Evolutionary conservation across 768 basidiomycete genomes (phyloP), one percentile per base, ranked within the genome.

Genomic region (Suillus cothurnatus): DNA sequence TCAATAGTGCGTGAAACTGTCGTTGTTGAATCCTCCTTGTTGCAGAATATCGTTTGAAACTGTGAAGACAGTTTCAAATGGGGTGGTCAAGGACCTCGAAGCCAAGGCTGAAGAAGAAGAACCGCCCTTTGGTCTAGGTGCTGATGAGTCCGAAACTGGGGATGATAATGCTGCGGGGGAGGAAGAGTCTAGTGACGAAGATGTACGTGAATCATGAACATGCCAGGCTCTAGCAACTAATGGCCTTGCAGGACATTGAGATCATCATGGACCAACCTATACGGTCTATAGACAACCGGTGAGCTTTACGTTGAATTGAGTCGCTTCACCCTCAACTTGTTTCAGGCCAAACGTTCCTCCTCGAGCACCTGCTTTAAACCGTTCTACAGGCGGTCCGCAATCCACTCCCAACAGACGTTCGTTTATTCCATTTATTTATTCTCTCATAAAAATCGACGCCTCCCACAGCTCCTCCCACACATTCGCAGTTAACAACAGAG

Each of bases 221-320:
- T 65, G 41, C 2, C 11, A 53, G 34, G 15, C 38, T 58, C 47
- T n/a, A 19, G 31, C 36, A 41, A 45, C 53, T 70, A 58, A 73
- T 49, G 19, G 28, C 62, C 47, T 41, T 38, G 63, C 31, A 94
- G 90, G 89, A 97, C 74, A 83, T 97, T 67, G 95, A 97, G 80
- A 92, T 97, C 69, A 94, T 97, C 62, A 90, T 94, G 87, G 93
- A 97, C 71, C 88, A 88, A 3, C 81, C 88, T 11, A 76, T 86
- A 21, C 88, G 88, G 63, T 90, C 88, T 6, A 78, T 92, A 23
- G 92, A 94, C 78, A 86, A 94, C 71, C 84, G 92, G 90, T 90
- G 73, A 61, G 80, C 11, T 59, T 12, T 62, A 66, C 68, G 43
- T 26, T 8, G 23, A 59, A 39, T 41, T 5, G 45, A 47, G 31